Conservation (phyloP, 768 basidiomycete genomes). For the Tephrocybe sp. region DNA sequence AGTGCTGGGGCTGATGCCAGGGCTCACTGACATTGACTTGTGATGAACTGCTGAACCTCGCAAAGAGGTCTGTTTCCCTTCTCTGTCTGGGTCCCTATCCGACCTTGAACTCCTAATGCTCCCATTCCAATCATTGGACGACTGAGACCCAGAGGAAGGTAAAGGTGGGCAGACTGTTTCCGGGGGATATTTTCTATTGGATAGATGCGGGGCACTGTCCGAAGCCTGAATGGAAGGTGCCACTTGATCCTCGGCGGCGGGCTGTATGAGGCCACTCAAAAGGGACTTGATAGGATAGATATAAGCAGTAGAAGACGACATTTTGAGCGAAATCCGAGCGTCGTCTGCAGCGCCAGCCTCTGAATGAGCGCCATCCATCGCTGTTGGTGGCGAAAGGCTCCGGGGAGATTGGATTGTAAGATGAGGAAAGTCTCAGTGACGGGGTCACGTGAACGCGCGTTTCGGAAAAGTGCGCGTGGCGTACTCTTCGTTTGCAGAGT, state of each 20-base stretch:
- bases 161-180: neutral
- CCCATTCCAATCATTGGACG: constrained; percentile 2
- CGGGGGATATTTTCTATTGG: neutral
- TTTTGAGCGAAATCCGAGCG: neutral
- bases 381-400: neutral
- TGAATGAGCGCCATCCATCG: neutral
- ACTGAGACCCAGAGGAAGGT: neutral
- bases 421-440: constrained; percentile 9
- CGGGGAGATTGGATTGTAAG: neutral
- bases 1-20: too few species aligned
- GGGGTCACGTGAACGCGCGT: constrained; percentile 9
- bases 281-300: constrained; percentile 44
- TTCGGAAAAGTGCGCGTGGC: too few species aligned
- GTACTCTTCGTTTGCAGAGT: too few species aligned
- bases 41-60: too few species aligned
- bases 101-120: constrained; percentile 8
- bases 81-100: constrained; percentile 1
- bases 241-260: constrained; percentile 20
- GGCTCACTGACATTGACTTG: too few species aligned
- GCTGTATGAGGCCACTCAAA: constrained; percentile 34
- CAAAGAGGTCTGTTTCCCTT: neutral
- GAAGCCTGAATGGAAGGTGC: neutral
- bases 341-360: neutral
- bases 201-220: neutral
- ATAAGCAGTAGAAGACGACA: constrained; percentile 22